A percentile compares a stretch with the other conserved stretches of the same genome.
Evolutionary conservation across 139 green algal species (phyloP).

Genomic region (Picochlorum costavermella): DNA sequence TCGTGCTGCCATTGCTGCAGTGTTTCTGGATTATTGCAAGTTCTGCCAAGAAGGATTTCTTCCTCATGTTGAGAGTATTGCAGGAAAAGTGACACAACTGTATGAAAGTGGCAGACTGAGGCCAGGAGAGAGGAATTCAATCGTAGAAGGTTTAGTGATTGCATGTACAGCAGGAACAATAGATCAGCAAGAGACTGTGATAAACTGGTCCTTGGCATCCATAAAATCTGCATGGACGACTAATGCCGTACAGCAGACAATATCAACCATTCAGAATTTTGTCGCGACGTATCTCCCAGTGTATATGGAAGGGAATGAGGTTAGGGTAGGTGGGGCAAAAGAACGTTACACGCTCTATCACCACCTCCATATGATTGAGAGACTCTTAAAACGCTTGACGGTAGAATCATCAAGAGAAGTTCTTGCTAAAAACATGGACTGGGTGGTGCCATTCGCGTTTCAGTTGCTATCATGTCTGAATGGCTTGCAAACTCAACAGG

Average conservation of each 20-base stretch:
- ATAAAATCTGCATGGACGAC: constrained; percentile 44
- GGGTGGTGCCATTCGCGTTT: constrained; percentile 32
- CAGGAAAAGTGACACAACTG: constrained; percentile 36
- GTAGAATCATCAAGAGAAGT: constrained; percentile 9
- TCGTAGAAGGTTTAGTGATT: constrained; percentile 49
- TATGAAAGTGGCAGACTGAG: constrained; percentile 44
- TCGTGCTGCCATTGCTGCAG: constrained; percentile 22
- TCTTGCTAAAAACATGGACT: constrained; percentile 31
- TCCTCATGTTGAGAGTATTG: constrained; percentile 54
- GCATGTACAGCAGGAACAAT: constrained; percentile 23
- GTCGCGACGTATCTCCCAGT: constrained; percentile 29
- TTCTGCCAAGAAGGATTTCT: constrained; percentile 40
- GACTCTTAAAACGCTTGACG: constrained; percentile 27
- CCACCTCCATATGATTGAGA: constrained; percentile 60
- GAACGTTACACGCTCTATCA: constrained; percentile 60
- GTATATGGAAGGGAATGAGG: neutral
- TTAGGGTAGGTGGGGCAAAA: constrained; percentile 12
- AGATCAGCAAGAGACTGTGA: constrained; percentile 28
- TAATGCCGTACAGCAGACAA: constrained; percentile 30
- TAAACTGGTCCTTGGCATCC: constrained; percentile 39
- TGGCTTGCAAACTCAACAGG: constrained; percentile 32
- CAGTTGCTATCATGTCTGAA: constrained; percentile 40
- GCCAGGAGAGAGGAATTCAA: constrained; percentile 51
- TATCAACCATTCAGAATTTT: constrained; percentile 43
- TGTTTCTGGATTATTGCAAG: constrained; percentile 36